Percentiles rank a stretch among this genome's conserved stretches.
Conservation (phyloP, 306 rosid species). For the Vigna radiata region DNA sequence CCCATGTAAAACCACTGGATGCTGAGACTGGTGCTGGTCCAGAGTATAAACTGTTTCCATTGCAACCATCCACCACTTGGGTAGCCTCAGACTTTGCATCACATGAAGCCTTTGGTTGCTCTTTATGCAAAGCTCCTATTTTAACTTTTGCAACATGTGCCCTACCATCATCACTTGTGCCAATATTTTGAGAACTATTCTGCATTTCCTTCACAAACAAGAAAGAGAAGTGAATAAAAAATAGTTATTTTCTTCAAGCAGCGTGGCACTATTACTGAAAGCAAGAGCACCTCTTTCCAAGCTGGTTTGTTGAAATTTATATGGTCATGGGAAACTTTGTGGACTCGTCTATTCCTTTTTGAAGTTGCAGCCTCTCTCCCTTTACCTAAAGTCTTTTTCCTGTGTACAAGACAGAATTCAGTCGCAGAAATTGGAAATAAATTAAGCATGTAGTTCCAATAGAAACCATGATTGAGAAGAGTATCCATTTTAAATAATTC, state of each 20-base stretch:
- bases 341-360: slow-evolving; percentile 64
- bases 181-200: slow-evolving; percentile 49
- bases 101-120: slow-evolving; percentile 48
- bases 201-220: slow-evolving; percentile 59
- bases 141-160: slow-evolving; percentile 48
- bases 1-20: slow-evolving; percentile 86
- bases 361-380: slow-evolving; percentile 59
- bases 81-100: slow-evolving; percentile 66
- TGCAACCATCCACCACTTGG: slow-evolving; percentile 39
- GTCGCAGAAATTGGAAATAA: slow-evolving; percentile 26
- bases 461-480: slow-evolving; percentile 21
- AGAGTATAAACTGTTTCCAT: slow-evolving; percentile 54
- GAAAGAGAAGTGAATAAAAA: slow-evolving; percentile 33
- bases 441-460: not conserved
- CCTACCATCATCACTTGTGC: slow-evolving; percentile 44
- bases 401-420: slow-evolving; percentile 48
- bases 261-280: slow-evolving; percentile 3
- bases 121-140: slow-evolving; percentile 54
- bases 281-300: slow-evolving; percentile 66
- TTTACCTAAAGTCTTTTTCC: slow-evolving; percentile 67
- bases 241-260: slow-evolving; percentile 20
- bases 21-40: slow-evolving; percentile 64
- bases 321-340: slow-evolving; percentile 61
- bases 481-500: not conserved
- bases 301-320: slow-evolving; percentile 46